A percentile compares a stretch with the other conserved stretches of the same genome.
Conservation (phyloP, 768 basidiomycete species). For the Tulasnella sp. region DNA sequence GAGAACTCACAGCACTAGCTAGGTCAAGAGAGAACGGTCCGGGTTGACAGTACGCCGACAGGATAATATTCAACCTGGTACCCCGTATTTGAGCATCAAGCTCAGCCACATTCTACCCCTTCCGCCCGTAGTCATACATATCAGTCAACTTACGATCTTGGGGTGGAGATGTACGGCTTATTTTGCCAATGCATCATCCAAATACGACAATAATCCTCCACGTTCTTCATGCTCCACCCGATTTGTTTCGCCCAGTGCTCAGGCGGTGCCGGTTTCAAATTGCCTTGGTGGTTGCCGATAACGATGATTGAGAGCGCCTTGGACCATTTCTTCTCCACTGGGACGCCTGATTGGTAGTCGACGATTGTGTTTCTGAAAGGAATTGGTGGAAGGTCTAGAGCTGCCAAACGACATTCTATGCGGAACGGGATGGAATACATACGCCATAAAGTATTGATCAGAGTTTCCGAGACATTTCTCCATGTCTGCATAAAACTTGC, state of each 20-base stretch:
- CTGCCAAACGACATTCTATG: neutral
- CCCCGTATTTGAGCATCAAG: conserved; percentile 35
- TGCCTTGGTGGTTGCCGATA: neutral
- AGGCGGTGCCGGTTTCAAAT: neutral
- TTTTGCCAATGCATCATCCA: neutral
- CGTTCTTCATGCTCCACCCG: neutral
- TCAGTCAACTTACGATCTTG: neutral
- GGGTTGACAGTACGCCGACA: conserved; percentile 69
- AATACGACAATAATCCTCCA: neutral
- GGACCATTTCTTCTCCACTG: neutral
- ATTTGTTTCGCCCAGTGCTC: neutral
- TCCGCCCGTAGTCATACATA: neutral
- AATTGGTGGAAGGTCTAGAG: too few relatives aligned
- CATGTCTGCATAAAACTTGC: conserved; percentile 18
- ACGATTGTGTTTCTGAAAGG: neutral
- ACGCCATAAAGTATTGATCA: conserved; percentile 12
- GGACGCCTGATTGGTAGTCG: conserved; percentile 7
- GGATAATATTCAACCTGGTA: conserved; percentile 63
- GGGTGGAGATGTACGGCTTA: neutral
- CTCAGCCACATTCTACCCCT: conserved; percentile 28
- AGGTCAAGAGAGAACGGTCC: conserved; percentile 29
- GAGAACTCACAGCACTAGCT: conserved; percentile 14
- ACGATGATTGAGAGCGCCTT: neutral
- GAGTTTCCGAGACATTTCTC: neutral
- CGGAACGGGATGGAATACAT: neutral